phyloP scores from a whole-genome alignment of 2,329 filamentous ascomycete species.

The Arthrobotrys megalospora region DNA sequence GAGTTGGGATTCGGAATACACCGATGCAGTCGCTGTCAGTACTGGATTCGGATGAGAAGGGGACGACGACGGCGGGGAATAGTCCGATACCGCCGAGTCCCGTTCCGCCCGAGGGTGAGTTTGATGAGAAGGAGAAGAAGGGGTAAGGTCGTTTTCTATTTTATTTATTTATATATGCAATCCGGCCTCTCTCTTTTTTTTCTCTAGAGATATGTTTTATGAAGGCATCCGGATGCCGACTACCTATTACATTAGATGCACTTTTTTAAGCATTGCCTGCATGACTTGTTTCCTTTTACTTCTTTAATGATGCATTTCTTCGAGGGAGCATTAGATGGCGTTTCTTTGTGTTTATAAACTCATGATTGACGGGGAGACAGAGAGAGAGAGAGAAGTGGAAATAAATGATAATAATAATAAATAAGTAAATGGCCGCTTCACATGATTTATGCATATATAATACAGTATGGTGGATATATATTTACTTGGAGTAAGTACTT shows the following conservation, averaged over 20 bases:
- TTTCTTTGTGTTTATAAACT: background rate
- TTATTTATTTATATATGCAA: conserved; percentile 2
- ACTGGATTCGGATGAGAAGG: conserved; percentile 48
- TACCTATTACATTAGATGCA: conserved; percentile 1
- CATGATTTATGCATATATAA: too few species aligned
- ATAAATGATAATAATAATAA: too few species aligned
- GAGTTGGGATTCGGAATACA: background rate
- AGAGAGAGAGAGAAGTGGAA: too few species aligned
- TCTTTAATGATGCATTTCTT: conserved; percentile 10
- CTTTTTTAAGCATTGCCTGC: background rate
- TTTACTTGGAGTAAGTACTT: too few species aligned
- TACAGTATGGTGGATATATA: too few species aligned
- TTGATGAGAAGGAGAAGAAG: background rate
- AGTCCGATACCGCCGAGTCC: conserved; percentile 4
- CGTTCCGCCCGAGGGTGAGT: background rate
- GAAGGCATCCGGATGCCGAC: background rate
- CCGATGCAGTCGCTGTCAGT: conserved; percentile 22
- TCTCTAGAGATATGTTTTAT: background rate
- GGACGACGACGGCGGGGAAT: conserved; percentile 6
- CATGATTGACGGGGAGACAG: too few species aligned
- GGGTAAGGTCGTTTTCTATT: background rate
- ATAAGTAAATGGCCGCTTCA: too few species aligned
- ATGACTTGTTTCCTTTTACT: conserved; percentile 2
- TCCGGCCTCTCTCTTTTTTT: background rate
- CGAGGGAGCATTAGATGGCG: conserved; percentile 28